Percentiles rank a stretch among this genome's conserved stretches.
These are phyloP conservation scores for Lentinula aciculospora DNA, from an alignment of 768 basidiomycete species.

Conservation along the genomic window DNA sequence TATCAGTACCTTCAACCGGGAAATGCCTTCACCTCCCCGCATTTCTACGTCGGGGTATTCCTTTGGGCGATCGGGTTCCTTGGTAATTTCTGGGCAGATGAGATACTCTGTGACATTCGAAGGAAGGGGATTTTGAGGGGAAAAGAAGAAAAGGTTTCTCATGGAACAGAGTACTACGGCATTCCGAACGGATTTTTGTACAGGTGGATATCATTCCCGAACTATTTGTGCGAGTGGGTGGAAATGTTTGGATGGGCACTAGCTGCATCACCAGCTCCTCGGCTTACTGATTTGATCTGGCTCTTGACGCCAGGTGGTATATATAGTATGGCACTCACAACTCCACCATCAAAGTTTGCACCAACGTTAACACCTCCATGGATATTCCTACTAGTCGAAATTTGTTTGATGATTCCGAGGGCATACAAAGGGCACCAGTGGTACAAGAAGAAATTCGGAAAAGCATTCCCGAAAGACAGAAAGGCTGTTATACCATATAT, in stretches of 20 bases:
- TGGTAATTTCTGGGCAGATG: conserved; percentile 87
- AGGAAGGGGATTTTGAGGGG: conserved; percentile 47
- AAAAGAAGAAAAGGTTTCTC: conserved; percentile 20
- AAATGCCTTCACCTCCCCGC: conserved; percentile 9
- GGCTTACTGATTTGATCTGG: conserved; percentile 11
- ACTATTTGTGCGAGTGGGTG: conserved; percentile 93
- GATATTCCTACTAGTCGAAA: conserved; percentile 70
- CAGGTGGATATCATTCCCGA: conserved; percentile 79
- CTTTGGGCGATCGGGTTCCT: conserved; percentile 70
- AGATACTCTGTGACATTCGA: conserved; percentile 79
- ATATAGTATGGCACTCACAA: background rate
- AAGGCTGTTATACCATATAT: conserved; percentile 79
- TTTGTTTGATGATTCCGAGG: conserved; percentile 75
- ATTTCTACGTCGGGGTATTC: conserved; percentile 51
- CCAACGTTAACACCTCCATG: conserved; percentile 64
- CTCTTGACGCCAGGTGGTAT: background rate
- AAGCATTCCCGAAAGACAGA: conserved; percentile 70
- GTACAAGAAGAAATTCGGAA: conserved; percentile 74
- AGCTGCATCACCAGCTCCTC: conserved; percentile 53
- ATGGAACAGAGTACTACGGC: conserved; percentile 37
- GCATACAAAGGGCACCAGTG: conserved; percentile 79
- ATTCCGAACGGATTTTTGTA: conserved; percentile 83
- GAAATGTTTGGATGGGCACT: conserved; percentile 91
- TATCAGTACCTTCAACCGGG: conserved; percentile 23
- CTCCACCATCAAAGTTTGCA: conserved; percentile 26